These are phyloP conservation scores for Rhododendron henanense DNA, from an alignment of 148 eudicot genomes.

Conservation along the genomic window DNA sequence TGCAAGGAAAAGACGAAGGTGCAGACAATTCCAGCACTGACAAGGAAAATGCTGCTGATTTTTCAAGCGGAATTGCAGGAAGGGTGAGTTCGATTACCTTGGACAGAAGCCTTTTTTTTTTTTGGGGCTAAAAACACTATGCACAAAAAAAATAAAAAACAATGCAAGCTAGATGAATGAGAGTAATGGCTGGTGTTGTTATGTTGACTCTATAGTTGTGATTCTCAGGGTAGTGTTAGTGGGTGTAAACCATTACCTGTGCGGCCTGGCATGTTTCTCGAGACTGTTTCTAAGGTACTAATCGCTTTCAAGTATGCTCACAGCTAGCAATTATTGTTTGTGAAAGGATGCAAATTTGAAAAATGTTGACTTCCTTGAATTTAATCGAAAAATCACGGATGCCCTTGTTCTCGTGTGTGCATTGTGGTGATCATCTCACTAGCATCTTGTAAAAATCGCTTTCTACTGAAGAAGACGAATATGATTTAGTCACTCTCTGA, in stretches of 20 bases:
- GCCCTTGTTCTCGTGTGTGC: background rate
- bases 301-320: background rate
- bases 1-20: constrained; percentile 94
- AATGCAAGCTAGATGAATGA: background rate
- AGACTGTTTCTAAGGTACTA: constrained; percentile 88
- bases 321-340: background rate
- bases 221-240: constrained; percentile 67
- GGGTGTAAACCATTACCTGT: constrained; percentile 77
- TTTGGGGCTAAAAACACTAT: background rate
- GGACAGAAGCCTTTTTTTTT: background rate
- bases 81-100: constrained; percentile 44
- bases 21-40: constrained; percentile 50
- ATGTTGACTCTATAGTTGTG: constrained; percentile 17
- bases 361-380: background rate
- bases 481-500: background rate
- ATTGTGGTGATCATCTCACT: background rate
- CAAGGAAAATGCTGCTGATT: constrained; percentile 26
- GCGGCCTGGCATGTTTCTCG: constrained; percentile 99
- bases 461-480: background rate
- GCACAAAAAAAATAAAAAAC: background rate
- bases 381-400: background rate
- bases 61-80: constrained; percentile 59
- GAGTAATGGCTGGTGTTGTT: background rate
- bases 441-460: background rate
- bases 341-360: background rate